Evolutionary conservation across 306 rosid genomes (phyloP).

Genomic region (Cucurbita pepo): DNA sequence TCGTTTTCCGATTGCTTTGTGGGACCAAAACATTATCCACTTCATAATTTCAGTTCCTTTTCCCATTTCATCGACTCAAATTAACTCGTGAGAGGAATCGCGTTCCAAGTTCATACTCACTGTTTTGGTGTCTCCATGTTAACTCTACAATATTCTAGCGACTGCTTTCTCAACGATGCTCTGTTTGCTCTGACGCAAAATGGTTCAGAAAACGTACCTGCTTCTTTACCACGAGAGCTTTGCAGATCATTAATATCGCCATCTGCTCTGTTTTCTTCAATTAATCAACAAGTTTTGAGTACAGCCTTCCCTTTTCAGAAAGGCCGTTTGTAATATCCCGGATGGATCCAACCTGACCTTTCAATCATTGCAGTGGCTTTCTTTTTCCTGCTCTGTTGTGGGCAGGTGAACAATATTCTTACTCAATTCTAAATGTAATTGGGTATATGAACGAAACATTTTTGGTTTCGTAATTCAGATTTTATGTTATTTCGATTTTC

Average conservation of each 20-base stretch:
- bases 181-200: background rate
- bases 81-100: background rate
- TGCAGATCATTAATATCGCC: background rate
- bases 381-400: background rate
- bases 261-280: background rate
- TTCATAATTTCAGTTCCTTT: background rate
- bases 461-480: background rate
- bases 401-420: background rate
- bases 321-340: background rate
- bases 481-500: background rate
- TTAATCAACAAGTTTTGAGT: background rate
- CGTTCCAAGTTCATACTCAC: background rate
- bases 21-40: background rate
- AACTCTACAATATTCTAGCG: background rate
- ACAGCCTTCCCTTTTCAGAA: background rate
- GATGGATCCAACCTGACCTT: background rate
- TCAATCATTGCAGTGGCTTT: background rate
- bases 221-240: background rate
- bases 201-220: background rate
- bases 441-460: background rate
- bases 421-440: background rate
- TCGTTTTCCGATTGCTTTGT: background rate
- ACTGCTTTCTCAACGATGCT: background rate
- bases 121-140: background rate
- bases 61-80: background rate